phyloP scores from a whole-genome alignment of 768 basidiomycete species.

The Cantharellus cinnabarinus region DNA sequence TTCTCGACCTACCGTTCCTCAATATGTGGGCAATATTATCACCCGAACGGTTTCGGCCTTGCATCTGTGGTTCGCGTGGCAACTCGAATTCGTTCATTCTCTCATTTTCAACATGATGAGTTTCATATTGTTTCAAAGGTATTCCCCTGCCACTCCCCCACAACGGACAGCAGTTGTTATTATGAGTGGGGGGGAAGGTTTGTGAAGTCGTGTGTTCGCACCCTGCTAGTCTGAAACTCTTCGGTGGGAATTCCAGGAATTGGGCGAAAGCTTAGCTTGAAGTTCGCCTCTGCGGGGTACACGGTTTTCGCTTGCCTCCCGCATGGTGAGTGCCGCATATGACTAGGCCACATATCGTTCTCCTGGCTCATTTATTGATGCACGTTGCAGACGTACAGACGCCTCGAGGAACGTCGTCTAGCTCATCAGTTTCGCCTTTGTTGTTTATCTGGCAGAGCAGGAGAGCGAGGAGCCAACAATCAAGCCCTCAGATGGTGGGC shows the following conservation, averaged over 20 bases:
- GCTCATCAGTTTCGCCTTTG: background rate
- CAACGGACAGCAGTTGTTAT: background rate
- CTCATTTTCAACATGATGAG: background rate
- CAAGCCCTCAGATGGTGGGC: background rate
- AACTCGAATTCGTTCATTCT: background rate
- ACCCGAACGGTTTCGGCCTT: background rate
- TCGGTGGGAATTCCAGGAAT: background rate
- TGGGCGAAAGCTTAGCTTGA: background rate
- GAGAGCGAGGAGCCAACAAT: background rate
- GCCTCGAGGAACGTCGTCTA: background rate
- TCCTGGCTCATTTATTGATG: background rate
- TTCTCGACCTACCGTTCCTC: background rate
- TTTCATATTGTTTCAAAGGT: background rate
- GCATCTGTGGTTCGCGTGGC: background rate
- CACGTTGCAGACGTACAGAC: background rate
- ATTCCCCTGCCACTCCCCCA: background rate
- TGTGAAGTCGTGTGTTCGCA: background rate
- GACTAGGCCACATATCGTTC: background rate
- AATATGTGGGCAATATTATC: background rate
- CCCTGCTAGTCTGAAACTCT: background rate
- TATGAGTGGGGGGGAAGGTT: background rate
- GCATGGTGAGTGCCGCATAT: constrained; percentile 2
- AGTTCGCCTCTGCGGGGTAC: constrained; percentile 6
- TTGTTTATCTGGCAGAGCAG: background rate
- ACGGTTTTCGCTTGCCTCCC: constrained; percentile 9